Evolutionary conservation across 73 alveolate species (phyloP).

Genomic region (Tetrahymena borealis): DNA sequence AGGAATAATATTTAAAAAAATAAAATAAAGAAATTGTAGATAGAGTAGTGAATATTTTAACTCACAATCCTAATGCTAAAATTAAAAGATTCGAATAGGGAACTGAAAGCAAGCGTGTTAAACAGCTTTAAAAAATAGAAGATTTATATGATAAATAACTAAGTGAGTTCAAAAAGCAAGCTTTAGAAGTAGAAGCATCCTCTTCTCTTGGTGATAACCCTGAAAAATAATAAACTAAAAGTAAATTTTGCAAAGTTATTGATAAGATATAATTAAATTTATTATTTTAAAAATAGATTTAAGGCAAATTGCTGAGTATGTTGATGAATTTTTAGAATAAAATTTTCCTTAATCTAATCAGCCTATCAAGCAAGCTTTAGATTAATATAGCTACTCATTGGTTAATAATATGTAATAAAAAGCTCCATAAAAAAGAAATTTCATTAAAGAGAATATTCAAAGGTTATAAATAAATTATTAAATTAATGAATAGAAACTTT

Average conservation of each 20-base stretch:
- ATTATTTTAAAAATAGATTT: neutral
- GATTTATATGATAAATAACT: neutral
- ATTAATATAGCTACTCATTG: neutral
- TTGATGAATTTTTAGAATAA: neutral
- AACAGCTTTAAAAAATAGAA: neutral
- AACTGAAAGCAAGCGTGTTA: neutral
- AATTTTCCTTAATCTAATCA: neutral
- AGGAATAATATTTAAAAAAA: neutral
- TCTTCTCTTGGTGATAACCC: neutral
- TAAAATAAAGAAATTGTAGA: neutral
- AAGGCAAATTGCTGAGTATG: neutral
- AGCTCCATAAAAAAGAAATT: neutral
- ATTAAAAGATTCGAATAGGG: neutral
- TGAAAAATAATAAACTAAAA: neutral
- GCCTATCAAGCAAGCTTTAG: neutral
- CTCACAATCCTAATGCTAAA: neutral
- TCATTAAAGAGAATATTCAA: neutral
- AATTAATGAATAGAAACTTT: neutral
- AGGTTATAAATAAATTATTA: neutral
- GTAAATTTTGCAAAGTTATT: too few species aligned
- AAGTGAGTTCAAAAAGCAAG: neutral
- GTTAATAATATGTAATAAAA: neutral
- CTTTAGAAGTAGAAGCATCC: neutral
- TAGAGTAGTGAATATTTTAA: neutral
- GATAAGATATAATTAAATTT: too few species aligned